phyloP scores from a whole-genome alignment of 495 filamentous ascomycete species.

The Hypoxylon perforatum region DNA sequence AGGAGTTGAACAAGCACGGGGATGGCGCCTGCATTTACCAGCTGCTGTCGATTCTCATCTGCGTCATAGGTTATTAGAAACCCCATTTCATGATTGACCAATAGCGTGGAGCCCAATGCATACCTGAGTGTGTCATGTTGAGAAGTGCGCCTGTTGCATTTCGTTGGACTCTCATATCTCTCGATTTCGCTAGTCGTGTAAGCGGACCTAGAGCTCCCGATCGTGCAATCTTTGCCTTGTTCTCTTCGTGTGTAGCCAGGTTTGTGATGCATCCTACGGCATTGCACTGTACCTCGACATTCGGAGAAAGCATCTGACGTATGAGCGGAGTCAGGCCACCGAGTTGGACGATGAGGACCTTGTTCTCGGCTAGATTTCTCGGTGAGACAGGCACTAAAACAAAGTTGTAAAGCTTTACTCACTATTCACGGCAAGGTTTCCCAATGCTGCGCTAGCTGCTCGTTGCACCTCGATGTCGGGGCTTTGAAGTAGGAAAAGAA shows the following conservation, averaged over 20 bases:
- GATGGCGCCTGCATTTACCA: conserved; percentile 95
- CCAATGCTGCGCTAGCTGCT: conserved; percentile 94
- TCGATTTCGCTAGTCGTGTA: conserved; percentile 92
- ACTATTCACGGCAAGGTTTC: conserved; percentile 98
- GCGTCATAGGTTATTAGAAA: conserved; percentile 42
- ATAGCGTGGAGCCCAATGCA: conserved; percentile 30
- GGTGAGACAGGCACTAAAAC: conserved; percentile 6
- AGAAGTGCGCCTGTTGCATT: conserved; percentile 96
- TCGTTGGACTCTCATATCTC: conserved; percentile 97
- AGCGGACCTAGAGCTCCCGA: conserved; percentile 92
- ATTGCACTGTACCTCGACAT: conserved; percentile 99
- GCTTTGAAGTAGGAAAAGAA: conserved; percentile 93
- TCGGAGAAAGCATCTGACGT: conserved; percentile 98
- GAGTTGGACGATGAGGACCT: conserved; percentile 91
- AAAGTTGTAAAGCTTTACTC: conserved; percentile 47
- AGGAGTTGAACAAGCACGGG: conserved; percentile 95
- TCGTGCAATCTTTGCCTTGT: conserved; percentile 97
- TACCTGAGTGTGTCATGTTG: conserved; percentile 99
- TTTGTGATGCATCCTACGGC: conserved; percentile 99
- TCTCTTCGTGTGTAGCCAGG: conserved; percentile 96
- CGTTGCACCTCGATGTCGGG: conserved; percentile 96
- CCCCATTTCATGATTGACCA: not conserved
- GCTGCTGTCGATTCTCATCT: conserved; percentile 98
- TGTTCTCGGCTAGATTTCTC: conserved; percentile 85
- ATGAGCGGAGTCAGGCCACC: conserved; percentile 93